Evolutionary conservation across 345 rosid species (phyloP), one percentile per base, ranked within the genome.

Genomic region (Odontarrhena argentea): DNA sequence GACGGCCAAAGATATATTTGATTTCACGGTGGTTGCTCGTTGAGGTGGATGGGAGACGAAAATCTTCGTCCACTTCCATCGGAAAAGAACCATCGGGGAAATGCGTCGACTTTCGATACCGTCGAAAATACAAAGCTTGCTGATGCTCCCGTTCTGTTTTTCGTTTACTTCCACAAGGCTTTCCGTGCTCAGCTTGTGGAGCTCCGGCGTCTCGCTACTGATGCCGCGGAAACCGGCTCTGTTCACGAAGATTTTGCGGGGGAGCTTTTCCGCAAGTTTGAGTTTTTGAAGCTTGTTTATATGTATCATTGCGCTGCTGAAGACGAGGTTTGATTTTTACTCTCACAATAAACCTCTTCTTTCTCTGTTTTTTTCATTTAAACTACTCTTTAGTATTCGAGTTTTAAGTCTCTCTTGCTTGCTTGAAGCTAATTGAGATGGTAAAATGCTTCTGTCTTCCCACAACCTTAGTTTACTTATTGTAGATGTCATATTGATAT

Each of bases 131-230:
- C 78, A 0, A 78, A 65, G 30, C 87, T 87, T 18, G 32, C 66
- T 1, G 85, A 84, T 56, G 86, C 87, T 76, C 97, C 97, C 0
- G 79, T 86, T 52, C 85, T 84, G 36, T 58, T 88, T 18, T 75
- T 91, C 11, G 81, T 79, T 57, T 79, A 67, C 71, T 86, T 82
- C 82, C 97, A 91, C 80, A 78, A 82, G 55, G 92, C 94, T 49
- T 50, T 85, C 7, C 84, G 85, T 48, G 78, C 68, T 26, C 92
- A 87, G 78, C 77, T 91, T 1, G 68, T 66, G 5, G 79, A 83
- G 43, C 87, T 91, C 52, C 85, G 75, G n/a, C 74, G 64, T 13
- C 8, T 67, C 5, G 90, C 87, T 0, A 71, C 60, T 9, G 34
- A 53, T 2, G 81, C 84, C 0, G 74, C 74, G 4, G 87, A 74